A percentile compares a stretch with the other conserved stretches of the same genome.
Conservation (phyloP, 345 rosid species). For the thale cress (Arabidopsis thaliana) region DNA sequence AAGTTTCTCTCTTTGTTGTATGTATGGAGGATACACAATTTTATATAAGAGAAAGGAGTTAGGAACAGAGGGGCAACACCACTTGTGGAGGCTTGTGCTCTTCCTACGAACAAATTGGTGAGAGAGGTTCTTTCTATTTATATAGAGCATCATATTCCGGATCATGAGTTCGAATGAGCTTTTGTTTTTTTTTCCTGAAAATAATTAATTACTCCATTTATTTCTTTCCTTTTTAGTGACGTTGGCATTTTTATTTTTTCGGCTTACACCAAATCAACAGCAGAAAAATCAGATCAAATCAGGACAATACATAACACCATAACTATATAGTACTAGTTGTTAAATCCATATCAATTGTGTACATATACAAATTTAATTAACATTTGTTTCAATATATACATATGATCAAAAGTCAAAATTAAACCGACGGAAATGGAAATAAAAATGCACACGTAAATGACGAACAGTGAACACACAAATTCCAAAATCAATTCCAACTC, state of each 20-base stretch:
- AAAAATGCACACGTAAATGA: slow-evolving; percentile 16
- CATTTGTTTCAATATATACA: slow-evolving; percentile 8
- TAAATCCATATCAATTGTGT: not conserved
- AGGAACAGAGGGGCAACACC: slow-evolving; percentile 29
- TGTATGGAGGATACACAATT: not conserved
- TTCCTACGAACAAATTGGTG: slow-evolving; percentile 34
- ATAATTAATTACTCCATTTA: not conserved
- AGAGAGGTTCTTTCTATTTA: slow-evolving; percentile 45
- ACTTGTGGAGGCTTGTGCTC: slow-evolving; percentile 33
- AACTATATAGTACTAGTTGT: not conserved
- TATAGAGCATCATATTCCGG: slow-evolving; percentile 43
- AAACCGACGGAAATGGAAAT: slow-evolving; percentile 2
- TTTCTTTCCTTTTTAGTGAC: slow-evolving; percentile 4
- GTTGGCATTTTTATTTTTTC: not conserved
- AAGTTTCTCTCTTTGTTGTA: slow-evolving; percentile 14
- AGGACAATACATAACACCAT: not conserved
- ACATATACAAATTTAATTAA: too few relatives aligned
- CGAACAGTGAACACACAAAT: not conserved
- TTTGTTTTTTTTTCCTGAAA: slow-evolving; percentile 17
- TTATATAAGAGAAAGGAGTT: not conserved
- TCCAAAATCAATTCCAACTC: not conserved
- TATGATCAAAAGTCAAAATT: not conserved
- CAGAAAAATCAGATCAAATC: not conserved
- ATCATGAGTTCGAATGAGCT: slow-evolving; percentile 34
- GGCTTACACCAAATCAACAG: not conserved